Evolutionary conservation across 306 rosid genomes (phyloP).

Genomic region (Hippophae tibetana): DNA sequence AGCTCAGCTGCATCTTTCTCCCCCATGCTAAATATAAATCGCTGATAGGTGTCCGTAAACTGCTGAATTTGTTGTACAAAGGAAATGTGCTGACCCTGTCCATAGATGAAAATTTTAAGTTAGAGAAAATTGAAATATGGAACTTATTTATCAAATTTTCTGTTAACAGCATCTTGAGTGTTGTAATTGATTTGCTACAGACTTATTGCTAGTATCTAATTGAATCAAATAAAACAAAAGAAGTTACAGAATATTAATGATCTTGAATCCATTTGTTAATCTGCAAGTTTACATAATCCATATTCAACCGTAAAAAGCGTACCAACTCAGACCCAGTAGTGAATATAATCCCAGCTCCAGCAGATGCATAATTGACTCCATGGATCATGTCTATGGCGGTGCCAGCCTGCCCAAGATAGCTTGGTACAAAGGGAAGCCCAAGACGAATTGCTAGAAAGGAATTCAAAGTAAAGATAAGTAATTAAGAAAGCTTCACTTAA

Average conservation of each 20-base stretch:
- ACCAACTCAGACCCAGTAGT: constrained; percentile 88
- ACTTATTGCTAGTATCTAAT: too few relatives aligned
- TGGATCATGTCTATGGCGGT: constrained; percentile 50
- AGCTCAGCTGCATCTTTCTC: constrained; percentile 45
- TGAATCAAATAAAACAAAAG: too few relatives aligned
- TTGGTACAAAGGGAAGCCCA: constrained; percentile 82
- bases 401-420: constrained; percentile 69
- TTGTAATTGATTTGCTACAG: too few relatives aligned
- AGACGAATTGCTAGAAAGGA: constrained; percentile 48
- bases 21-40: constrained; percentile 55
- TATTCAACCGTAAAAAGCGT: constrained; percentile 7
- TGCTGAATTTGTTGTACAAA: constrained; percentile 77
- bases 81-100: constrained; percentile 81
- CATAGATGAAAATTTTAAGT: constrained; percentile 2
- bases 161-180: too few relatives aligned
- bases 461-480: background rate
- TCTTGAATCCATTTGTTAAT: background rate
- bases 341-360: constrained; percentile 83
- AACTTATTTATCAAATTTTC: background rate
- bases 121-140: background rate
- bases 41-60: constrained; percentile 62
- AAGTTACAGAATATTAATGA: background rate
- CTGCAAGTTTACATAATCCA: too few relatives aligned
- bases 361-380: constrained; percentile 85
- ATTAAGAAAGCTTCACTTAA: background rate